Conservation (phyloP, 441 rosid species). For the Manihot esculenta region DNA sequence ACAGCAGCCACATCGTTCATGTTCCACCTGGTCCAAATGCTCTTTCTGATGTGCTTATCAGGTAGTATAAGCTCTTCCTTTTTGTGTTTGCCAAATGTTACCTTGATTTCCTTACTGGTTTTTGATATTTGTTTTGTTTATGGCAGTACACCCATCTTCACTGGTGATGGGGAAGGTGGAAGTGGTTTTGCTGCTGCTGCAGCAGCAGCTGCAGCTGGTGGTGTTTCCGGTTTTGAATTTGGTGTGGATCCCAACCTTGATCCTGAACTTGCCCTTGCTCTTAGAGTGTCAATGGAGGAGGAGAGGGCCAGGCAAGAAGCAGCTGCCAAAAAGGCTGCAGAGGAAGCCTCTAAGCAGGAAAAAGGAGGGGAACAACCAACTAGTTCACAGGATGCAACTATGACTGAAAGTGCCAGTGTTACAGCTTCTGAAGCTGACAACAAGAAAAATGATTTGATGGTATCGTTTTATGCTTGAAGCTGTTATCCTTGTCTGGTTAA, state of each 20-base stretch:
- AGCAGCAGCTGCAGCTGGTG: constrained; percentile 64
- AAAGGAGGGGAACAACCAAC: constrained; percentile 52
- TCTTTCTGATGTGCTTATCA: constrained; percentile 85
- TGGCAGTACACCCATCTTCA: constrained; percentile 68
- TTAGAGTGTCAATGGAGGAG: constrained; percentile 86
- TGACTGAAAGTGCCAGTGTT: constrained; percentile 27
- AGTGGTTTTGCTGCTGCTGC: constrained; percentile 74
- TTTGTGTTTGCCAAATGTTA: not conserved
- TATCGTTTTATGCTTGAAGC: constrained; percentile 14
- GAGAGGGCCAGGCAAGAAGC: constrained; percentile 93
- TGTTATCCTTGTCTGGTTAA: not conserved
- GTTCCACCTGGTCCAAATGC: constrained; percentile 86
- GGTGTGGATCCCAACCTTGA: constrained; percentile 82
- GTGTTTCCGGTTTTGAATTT: constrained; percentile 55
- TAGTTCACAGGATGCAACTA: constrained; percentile 49
- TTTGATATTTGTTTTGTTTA: not conserved
- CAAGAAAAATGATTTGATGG: constrained; percentile 39
- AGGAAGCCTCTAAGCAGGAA: constrained; percentile 53
- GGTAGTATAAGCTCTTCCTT: constrained; percentile 36
- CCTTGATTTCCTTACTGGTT: not conserved
- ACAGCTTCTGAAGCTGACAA: constrained; percentile 26
- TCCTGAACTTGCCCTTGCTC: constrained; percentile 85
- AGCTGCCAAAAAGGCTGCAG: constrained; percentile 76
- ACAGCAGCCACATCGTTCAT: constrained; percentile 84
- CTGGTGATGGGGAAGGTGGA: constrained; percentile 70